Evolutionary conservation across 306 rosid species (phyloP), one percentile per base, ranked within the genome.

Genomic region (Vigna mungo): DNA sequence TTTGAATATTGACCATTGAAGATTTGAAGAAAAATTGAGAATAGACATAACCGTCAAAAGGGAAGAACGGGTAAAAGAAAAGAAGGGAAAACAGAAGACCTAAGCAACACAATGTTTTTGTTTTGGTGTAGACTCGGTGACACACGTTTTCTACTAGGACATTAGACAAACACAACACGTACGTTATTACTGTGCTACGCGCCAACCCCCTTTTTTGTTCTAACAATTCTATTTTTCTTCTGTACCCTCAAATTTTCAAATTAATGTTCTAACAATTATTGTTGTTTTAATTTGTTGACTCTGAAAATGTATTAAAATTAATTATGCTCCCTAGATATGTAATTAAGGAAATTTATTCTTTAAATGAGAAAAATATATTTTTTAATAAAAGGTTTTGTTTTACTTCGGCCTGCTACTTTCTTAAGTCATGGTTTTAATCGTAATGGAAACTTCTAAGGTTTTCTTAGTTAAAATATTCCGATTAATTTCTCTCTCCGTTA

Each of bases 1-100:
- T 83, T 89, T 89, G 97, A 91, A 91, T 63, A 52, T 91, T 91
- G 97, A 91, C 92, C 91, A 86, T 83, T 88, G 81, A 85, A 75
- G 84, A 54, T 68, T 86, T 85, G 80, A 84, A 81, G 84, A 84
- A 84, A 59, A 21, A 9, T 13, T 67, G 6, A 1, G 52, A 15
- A 79, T 7, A 58, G 23, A 53, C 9, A 21, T 68, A 49, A 85
- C 80, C 80, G 96, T 90, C 96, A 87, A 88, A 72, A 81, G 52
- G 62, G 43, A 6, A 56, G 90, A 86, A 86, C 54, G 16, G 84
- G 89, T 81, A 83, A 86, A 89, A 81, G 61, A 34, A 34, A 34
- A 4, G 4, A 5, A 34, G 4, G 34, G 5, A 0, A 54, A 54
- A 14, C 21, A 51, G 16, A 51, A 23, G 36, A 14, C 7, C 2